phyloP scores from a whole-genome alignment of 2,329 filamentous ascomycete genomes.

The Beauveria sp. region DNA sequence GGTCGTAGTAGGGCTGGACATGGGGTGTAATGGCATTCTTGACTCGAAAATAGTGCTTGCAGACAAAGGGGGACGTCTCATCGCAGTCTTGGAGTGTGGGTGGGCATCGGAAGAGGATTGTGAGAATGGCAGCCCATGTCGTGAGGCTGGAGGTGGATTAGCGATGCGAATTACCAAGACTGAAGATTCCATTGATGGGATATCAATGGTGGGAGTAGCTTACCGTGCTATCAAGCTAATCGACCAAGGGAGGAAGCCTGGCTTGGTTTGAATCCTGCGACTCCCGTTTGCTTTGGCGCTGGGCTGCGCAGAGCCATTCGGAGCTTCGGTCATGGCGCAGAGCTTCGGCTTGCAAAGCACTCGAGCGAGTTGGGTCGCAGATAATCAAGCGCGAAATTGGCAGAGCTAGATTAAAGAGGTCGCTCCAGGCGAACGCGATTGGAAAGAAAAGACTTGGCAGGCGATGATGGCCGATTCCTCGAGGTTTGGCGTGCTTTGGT shows the following conservation, averaged over 20 bases:
- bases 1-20: conserved; percentile 75
- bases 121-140: conserved; percentile 81
- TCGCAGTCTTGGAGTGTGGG: conserved; percentile 58
- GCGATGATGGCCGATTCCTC: background rate
- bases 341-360: background rate
- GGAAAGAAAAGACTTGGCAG: background rate
- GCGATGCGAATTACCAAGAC: conserved; percentile 1
- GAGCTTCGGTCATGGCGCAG: conserved; percentile 29
- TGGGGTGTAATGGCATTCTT: conserved; percentile 61
- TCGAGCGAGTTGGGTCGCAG: background rate
- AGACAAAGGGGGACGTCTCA: conserved; percentile 66
- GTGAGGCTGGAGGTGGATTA: conserved; percentile 47
- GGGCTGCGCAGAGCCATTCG: conserved; percentile 33
- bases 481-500: background rate
- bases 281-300: conserved; percentile 28
- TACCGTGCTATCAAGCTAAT: conserved; percentile 50
- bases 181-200: background rate
- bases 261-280: conserved; percentile 18
- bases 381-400: background rate
- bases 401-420: background rate
- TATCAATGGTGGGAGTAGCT: conserved; percentile 11
- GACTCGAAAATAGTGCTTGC: conserved; percentile 71
- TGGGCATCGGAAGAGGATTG: conserved; percentile 76
- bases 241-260: conserved; percentile 28
- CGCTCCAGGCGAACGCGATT: conserved; percentile 7